Evolutionary conservation across 1,139 yeast species (phyloP), one percentile per base, ranked within the genome.

Genomic region (Candida tetrigidarum): DNA sequence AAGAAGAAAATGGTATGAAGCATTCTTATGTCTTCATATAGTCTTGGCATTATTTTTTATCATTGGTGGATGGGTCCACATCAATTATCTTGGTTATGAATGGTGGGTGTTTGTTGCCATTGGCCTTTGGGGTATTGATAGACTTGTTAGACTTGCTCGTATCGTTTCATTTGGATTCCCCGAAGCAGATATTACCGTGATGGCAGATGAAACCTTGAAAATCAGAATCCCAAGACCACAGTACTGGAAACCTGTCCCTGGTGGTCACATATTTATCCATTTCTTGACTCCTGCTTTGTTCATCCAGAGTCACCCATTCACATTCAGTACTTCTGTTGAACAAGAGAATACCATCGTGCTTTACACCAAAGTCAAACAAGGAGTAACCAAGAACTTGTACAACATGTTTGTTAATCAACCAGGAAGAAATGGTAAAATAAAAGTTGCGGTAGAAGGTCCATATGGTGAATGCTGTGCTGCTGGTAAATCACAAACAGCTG

Each of bases 291-390:
- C 81, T 36, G 59, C 74, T 51, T 77, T 79, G 43, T 84, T 84
- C 51, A 86, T 82, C 82, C 90, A 85, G 57, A 78, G 86, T 0
- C 92, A 85, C 59, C 92, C 92, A 0, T 84, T 85, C 56, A 81
- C 90, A 3, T 63, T 62, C 46, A 52, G 58, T 33, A 60, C 64
- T 37, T 55, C 69, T 43, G 59, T 64, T 7, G 43, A 41, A 28
- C 27, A 43, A 12, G 54, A 56, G 11, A 51, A 59, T 33, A 51
- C 55, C 9, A 59, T 71, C 22, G 52, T 54, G 3, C 55, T 67
- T 20, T 65, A 62, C 48, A 58, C 61, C 41, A 67, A 66, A 41
- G 64, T 66, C 16, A 70, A 71, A 49, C 64, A 63, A 2, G 76
- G 76, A 10, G 60, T 67, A 3, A 71, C 76, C 8, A 62, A 59